Evolutionary conservation across 768 basidiomycete genomes (phyloP), one percentile per base, ranked within the genome.

Genomic region (Lentinula detonsa): DNA sequence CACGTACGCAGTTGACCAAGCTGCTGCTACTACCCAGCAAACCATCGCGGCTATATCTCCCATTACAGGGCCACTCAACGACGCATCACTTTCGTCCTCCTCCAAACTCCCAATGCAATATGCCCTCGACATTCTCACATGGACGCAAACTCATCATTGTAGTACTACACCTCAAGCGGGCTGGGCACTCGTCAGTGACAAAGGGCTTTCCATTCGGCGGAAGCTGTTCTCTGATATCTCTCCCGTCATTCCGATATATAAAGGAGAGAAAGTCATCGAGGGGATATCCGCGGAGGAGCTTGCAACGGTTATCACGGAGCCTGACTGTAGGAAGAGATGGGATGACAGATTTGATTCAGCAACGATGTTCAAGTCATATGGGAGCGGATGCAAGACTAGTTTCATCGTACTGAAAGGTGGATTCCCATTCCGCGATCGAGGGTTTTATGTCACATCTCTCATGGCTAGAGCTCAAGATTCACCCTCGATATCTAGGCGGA

Each of bases 241-340:
- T 5, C 79, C 88, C 1, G 76, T 84, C 57, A 85, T 95, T 35
- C 93, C 93, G 0, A 85, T 98, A 3, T 88, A 93, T 71, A 88
- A 87, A 65, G 94, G 91, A 0, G 86, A 89, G 69, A 91, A 92
- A 73, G 93, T 98, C 62, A 88, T 98, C 54, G 91, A 98, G 69
- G 94, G 95, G 3, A 84, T 95, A 10, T 91, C 93, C 1, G 95
- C 95, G 1, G 95, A 97, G 68, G 96, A 99, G 70, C 78, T 98
- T 39, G 87, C 85, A 0, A 79, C 87, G 1, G 81, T 91, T 21
- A 79, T 97, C 16, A 80, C 80, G 7, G 87, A 87, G 63, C 81
- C 83, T 43, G 82, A 86, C 54, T 88, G 87, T 61, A 81, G 92
- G 62, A 87, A 85, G 70, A 80, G 81, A 31, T 97, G 95, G 95